Percentiles rank a stretch among this genome's conserved stretches.
These are phyloP conservation scores for Cladophialophora bantiana DNA, from an alignment of 2,329 filamentous ascomycete species.

Conservation along the genomic window DNA sequence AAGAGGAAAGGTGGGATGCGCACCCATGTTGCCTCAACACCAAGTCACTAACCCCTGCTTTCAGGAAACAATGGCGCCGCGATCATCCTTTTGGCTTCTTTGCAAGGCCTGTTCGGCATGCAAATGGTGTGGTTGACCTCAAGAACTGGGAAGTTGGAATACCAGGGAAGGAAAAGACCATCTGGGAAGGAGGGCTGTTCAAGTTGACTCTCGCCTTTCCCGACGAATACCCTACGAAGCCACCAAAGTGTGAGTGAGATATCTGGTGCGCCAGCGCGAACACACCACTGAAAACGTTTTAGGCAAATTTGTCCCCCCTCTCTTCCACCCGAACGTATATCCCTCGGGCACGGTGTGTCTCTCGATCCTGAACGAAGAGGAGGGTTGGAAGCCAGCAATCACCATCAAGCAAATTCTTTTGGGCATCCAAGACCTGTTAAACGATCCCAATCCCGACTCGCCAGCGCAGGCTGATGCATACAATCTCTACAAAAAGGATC, in stretches of 20 bases:
- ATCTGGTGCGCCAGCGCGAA: background rate
- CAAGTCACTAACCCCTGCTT: constrained; percentile 30
- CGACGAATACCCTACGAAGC: constrained; percentile 98
- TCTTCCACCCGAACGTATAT: constrained; percentile 99
- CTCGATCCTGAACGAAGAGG: constrained; percentile 96
- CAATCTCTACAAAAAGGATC: constrained; percentile 93
- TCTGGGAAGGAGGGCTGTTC: constrained; percentile 98
- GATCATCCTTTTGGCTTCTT: constrained; percentile 99
- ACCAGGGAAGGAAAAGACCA: constrained; percentile 93
- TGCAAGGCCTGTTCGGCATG: constrained; percentile 81
- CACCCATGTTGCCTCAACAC: constrained; percentile 39
- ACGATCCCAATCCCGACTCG: constrained; percentile 96
- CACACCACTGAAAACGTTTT: constrained; percentile 34
- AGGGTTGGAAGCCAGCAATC: constrained; percentile 98
- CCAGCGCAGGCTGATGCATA: constrained; percentile 97
- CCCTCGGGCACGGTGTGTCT: constrained; percentile 97
- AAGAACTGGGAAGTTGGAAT: constrained; percentile 98
- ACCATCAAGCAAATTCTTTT: constrained; percentile 97
- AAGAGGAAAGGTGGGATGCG: constrained; percentile 76
- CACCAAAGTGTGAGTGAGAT: constrained; percentile 82
- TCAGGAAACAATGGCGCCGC: constrained; percentile 92
- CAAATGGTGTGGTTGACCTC: constrained; percentile 79
- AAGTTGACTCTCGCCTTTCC: constrained; percentile 93
- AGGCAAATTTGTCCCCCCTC: constrained; percentile 96
- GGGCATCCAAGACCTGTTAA: constrained; percentile 92